A percentile compares a stretch with the other conserved stretches of the same genome.
Evolutionary conservation across 352 stramenopile genomes (phyloP).

Genomic region (Phytophthora pluvialis): DNA sequence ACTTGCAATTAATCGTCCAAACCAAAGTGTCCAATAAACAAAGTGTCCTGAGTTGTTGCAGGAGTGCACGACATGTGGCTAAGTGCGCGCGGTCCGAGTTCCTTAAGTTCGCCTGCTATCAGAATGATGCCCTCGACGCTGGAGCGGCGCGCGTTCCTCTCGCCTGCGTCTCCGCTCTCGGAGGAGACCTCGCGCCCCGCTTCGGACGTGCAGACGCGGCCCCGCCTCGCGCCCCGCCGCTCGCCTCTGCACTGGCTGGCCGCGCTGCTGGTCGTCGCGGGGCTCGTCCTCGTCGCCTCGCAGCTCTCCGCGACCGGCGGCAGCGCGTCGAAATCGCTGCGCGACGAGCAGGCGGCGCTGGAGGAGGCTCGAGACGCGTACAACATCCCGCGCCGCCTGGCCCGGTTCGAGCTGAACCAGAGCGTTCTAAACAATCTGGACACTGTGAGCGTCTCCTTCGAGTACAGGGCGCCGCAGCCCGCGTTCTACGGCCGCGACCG

Average conservation of each 20-base stretch:
- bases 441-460: conserved; percentile 42
- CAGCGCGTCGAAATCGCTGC: conserved; percentile 9
- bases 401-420: conserved; percentile 39
- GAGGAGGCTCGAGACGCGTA: conserved; percentile 28
- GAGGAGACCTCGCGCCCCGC: background rate
- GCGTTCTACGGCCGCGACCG: conserved; percentile 30
- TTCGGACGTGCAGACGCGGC: conserved; percentile 13
- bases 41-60: too few species aligned
- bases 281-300: conserved; percentile 22
- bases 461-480: conserved; percentile 39
- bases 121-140: conserved; percentile 15
- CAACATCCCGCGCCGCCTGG: conserved; percentile 27
- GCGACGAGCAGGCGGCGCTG: conserved; percentile 15
- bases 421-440: conserved; percentile 40
- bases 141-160: conserved; percentile 34
- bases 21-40: background rate
- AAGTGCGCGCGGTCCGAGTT: too few species aligned
- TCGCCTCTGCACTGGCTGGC: conserved; percentile 19
- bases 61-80: conserved; percentile 2
- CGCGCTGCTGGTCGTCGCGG: conserved; percentile 22
- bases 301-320: conserved; percentile 17
- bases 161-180: conserved; percentile 15
- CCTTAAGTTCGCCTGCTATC: too few species aligned
- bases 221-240: conserved; percentile 3
- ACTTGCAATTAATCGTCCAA: background rate